Base-by-base conservation (phyloP, 2,329 filamentous ascomycete species). In the Rosellinia necatrix region DNA sequence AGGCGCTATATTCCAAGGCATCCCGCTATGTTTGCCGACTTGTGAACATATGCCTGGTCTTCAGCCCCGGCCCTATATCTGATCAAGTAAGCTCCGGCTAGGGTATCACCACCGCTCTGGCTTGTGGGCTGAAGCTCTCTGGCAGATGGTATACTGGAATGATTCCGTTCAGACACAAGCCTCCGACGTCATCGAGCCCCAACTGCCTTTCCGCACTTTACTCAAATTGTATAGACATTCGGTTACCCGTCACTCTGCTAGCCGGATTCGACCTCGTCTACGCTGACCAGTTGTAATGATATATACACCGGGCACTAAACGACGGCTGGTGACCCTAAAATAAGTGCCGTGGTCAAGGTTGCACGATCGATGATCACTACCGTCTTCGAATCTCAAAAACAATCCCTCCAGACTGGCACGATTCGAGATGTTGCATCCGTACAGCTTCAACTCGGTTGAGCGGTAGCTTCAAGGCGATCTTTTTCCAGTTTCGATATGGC, bases 131-230 rank as follows among this genome's bases (percentile, higher is more conserved):
- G 46, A 47, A 44, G 42, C 2, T 32, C 2, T 32, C 34, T 46
- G 37, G 17, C 27, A 35, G 42, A 49, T 55, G 49, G 43, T 43
- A 5, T 22, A 29, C 13, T 38, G 32, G 13, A 43, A 32, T 44
- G 30, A 42, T 37, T 35, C 27, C 27, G 47, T 42, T 29, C 25
- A 42, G 2, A 34, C 22, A 34, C 22, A 48, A 48, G 55, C 48
- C 44, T 60, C 59, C 47, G 54, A 67, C 66, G 63, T 68, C 66
- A 68, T 56, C 12, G 44, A 46, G 38, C 37, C 35, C 34, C 34
- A 49, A 30, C 10, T 24, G 6, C 46, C 19, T 46, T 46, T 12
- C 17, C 12, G 6, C 13, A 38, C 38, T 25, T 46, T 35, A 21
- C 32, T 37, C 43, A 21, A 49, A 53, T 15, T 40, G 27, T 27